Conservation (phyloP, 208 protist species). For the Naegleria gruberi region DNA sequence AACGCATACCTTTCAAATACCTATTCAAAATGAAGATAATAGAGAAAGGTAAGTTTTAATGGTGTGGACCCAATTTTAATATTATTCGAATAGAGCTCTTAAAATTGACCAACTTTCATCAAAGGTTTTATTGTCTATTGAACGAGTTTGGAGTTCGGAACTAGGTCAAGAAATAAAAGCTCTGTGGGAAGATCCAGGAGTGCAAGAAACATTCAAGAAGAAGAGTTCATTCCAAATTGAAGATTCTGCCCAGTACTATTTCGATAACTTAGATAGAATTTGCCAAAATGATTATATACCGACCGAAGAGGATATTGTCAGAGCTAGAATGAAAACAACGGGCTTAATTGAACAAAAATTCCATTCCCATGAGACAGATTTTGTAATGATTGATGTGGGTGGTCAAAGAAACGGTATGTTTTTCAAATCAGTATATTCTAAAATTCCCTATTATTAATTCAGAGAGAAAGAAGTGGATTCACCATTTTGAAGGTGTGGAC, state of each 20-base stretch:
- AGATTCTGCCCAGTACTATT: slow-evolving; percentile 43
- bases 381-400: neutral
- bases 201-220: slow-evolving; percentile 31
- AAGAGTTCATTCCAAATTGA: slow-evolving; percentile 46
- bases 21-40: neutral
- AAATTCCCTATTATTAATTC: neutral
- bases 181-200: slow-evolving; percentile 23
- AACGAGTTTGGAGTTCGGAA: slow-evolving; percentile 17
- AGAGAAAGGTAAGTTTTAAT: neutral
- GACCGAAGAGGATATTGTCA: slow-evolving; percentile 28
- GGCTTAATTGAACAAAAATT: slow-evolving; percentile 28
- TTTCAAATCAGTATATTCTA: too few species aligned
- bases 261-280: slow-evolving; percentile 20
- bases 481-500: slow-evolving; percentile 29
- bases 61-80: neutral
- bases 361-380: neutral
- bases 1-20: neutral
- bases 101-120: neutral
- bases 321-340: slow-evolving; percentile 13
- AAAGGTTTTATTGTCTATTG: neutral
- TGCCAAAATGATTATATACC: slow-evolving; percentile 21
- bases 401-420: slow-evolving; percentile 31
- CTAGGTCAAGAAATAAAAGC: slow-evolving; percentile 13
- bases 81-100: neutral
- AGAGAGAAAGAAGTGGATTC: slow-evolving; percentile 35